Conservation (phyloP, 805 yeast species). For the Lachancea lanzarotensis region DNA sequence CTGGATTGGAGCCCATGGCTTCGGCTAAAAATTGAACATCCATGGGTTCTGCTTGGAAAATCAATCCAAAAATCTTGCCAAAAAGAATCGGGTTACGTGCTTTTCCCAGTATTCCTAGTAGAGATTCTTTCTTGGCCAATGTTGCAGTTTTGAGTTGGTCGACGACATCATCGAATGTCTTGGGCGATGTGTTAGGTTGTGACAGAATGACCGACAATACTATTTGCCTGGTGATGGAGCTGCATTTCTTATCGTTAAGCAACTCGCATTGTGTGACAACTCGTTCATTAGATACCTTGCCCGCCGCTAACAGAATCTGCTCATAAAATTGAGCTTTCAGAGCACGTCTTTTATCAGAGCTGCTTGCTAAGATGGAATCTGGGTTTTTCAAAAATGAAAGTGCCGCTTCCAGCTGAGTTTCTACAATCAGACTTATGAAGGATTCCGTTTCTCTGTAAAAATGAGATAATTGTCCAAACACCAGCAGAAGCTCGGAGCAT, state of each 20-base stretch:
- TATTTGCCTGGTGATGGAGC: conserved; percentile 25
- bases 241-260: conserved; percentile 6
- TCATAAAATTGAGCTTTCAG: conserved; percentile 31
- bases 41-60: conserved; percentile 43
- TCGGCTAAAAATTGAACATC: conserved; percentile 46
- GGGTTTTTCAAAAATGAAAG: conserved; percentile 32
- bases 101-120: conserved; percentile 43
- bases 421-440: conserved; percentile 34
- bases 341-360: conserved; percentile 19
- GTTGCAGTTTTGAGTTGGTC: conserved; percentile 40
- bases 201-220: conserved; percentile 40
- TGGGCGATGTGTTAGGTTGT: conserved; percentile 29
- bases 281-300: conserved; percentile 9
- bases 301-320: conserved; percentile 9
- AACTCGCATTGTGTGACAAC: conserved; percentile 8
- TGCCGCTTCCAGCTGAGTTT: conserved; percentile 43
- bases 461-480: conserved; percentile 11
- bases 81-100: conserved; percentile 35
- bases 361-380: conserved; percentile 23
- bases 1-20: conserved; percentile 38
- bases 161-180: conserved; percentile 33
- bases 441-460: conserved; percentile 19
- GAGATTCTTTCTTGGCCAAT: conserved; percentile 47
- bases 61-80: conserved; percentile 32
- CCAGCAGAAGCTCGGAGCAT: conserved; percentile 6